These are phyloP conservation scores for Leccinum boreale DNA, from an alignment of 768 basidiomycete species.

Conservation along the genomic window DNA sequence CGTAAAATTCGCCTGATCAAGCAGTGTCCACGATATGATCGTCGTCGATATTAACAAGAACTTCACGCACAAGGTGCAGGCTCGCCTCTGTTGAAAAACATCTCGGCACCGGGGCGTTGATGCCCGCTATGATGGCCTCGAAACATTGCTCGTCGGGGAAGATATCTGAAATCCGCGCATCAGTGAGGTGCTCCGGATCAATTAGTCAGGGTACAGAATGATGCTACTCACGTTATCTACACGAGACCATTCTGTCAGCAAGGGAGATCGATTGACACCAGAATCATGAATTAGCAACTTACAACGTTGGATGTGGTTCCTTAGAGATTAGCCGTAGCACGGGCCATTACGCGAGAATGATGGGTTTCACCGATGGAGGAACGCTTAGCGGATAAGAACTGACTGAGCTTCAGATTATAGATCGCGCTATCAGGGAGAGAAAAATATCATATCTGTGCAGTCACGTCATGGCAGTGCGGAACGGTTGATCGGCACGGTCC, in stretches of 20 bases:
- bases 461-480: no score
- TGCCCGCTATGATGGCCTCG: conserved; percentile 53
- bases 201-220: neutral
- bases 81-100: conserved; percentile 50
- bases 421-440: no score
- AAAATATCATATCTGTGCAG: no score
- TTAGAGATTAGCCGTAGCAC: conserved; percentile 34
- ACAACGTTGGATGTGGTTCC: conserved; percentile 38
- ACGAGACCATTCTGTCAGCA: conserved; percentile 46
- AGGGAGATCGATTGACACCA: neutral
- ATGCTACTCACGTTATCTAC: conserved; percentile 48
- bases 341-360: conserved; percentile 21
- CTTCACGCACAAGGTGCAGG: neutral
- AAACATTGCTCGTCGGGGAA: conserved; percentile 59
- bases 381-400: neutral
- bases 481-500: no score
- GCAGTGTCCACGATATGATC: neutral
- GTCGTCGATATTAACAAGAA: neutral
- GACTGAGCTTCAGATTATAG: neutral
- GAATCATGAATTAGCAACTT: conserved; percentile 28
- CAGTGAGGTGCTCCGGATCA: neutral
- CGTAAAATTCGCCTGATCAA: conserved; percentile 55
- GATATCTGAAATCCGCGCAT: conserved; percentile 17
- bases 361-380: neutral
- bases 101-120: conserved; percentile 44